These are phyloP conservation scores for Raddia guianensis DNA, from an alignment of 176 grass and related monocot genomes.

Conservation along the genomic window DNA sequence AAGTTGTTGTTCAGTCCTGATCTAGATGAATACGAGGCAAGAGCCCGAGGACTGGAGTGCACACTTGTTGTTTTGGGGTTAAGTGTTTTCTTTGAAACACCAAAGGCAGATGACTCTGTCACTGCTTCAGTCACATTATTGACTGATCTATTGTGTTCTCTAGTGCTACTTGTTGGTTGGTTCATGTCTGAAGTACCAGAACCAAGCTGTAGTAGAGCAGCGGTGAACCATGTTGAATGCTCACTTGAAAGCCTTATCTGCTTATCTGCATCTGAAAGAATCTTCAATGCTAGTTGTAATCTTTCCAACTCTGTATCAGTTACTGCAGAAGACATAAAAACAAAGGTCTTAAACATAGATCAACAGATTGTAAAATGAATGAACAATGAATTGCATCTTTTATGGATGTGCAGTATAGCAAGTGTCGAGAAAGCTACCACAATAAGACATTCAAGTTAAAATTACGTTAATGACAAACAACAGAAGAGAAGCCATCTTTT, in stretches of 20 bases:
- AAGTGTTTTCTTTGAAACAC: conserved; percentile 38
- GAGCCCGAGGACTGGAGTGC: conserved; percentile 35
- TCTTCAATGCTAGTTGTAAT: conserved; percentile 79
- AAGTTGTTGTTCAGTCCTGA: conserved; percentile 35
- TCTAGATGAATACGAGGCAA: conserved; percentile 45
- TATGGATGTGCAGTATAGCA: neutral
- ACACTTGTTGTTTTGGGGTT: conserved; percentile 24
- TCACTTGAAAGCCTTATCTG: conserved; percentile 84
- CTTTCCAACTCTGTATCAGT: conserved; percentile 76
- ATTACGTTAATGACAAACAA: neutral
- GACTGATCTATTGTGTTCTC: conserved; percentile 44
- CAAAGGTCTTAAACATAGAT: conserved; percentile 15
- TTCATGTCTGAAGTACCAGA: conserved; percentile 57
- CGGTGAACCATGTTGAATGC: conserved; percentile 81
- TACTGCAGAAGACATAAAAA: conserved; percentile 49
- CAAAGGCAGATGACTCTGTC: conserved; percentile 35
- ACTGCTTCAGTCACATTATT: conserved; percentile 47
- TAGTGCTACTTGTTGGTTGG: conserved; percentile 42
- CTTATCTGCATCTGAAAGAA: conserved; percentile 90
- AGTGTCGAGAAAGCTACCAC: neutral
- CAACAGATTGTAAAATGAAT: neutral
- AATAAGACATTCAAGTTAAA: neutral
- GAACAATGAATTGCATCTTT: neutral
- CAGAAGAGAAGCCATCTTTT: neutral
- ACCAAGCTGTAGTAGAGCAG: conserved; percentile 77